Base-by-base conservation (phyloP, 2,329 filamentous ascomycete genomes). In the Fusarium incarnatum region DNA sequence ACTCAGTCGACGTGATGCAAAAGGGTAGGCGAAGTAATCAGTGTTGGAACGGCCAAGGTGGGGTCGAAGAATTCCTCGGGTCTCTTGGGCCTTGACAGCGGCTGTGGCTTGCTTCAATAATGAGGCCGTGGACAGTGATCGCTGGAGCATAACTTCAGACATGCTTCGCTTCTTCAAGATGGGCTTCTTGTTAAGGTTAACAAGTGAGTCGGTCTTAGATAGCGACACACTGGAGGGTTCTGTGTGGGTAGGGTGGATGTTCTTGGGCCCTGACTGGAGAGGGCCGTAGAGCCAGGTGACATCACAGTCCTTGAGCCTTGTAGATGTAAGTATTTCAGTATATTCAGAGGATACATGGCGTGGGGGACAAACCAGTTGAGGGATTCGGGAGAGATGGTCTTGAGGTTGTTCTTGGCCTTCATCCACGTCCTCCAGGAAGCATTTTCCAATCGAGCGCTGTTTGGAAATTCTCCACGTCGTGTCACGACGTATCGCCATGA, bases 201-300 rank as follows among this genome's bases (percentile, higher is more conserved):
- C 81, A 68, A 94, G 91, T 0, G 93, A 94, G 71, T 84, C 83
- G 7, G 83, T 83, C 73, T 87, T 86, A 28, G 85, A 87, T 18
- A 88, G 63, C 18, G 81, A 78, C 6, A 81, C 78, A 67, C 83
- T 86, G 69, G 68, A 77, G 25, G 77, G 76, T 32, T 82, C 81
- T 5, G 80, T 81, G 55, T 82, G 80, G 8, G 83, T 76, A 74
- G 84, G 65, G 60, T 88, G 84, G 15, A 88, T 78, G 27, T 85
- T 87, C 57, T 85, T 87, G 6, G 85, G 83, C 23, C 91, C 91
- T 2, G 91, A 91, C 78, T 97, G 95, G 50, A 98, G 81, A 15
- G 96, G 96, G 0, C 96, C 96, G 77, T 98, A 99, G 2, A 99
- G 85, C 96, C 95, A 99, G 47, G 95, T 98, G 32, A 98, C 94